Conservation (phyloP, 257 asterid species). For the Solanum etuberosum region DNA sequence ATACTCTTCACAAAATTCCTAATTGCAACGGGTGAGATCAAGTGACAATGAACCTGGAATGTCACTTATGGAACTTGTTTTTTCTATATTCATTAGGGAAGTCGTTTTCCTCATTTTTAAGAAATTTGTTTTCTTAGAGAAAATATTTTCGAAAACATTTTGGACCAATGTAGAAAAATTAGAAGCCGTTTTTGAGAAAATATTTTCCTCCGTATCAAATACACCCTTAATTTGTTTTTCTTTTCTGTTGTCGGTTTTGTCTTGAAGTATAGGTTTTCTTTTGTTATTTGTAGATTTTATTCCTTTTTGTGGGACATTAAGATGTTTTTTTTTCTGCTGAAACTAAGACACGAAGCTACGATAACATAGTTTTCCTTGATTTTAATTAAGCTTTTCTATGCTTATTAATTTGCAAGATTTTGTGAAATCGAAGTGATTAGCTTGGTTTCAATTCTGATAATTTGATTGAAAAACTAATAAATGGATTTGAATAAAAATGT, state of each 20-base stretch:
- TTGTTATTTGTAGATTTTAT: background rate
- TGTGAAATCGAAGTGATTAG: background rate
- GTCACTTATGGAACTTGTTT: background rate
- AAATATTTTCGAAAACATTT: background rate
- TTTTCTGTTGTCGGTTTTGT: background rate
- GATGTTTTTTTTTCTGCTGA: background rate
- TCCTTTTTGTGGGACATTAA: background rate
- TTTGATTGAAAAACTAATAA: background rate
- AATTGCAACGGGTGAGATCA: background rate
- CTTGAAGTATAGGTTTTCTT: background rate
- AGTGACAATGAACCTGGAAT: background rate
- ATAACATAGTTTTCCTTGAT: background rate
- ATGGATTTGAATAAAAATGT: background rate
- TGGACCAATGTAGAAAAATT: background rate
- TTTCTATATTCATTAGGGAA: background rate
- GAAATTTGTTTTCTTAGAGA: background rate
- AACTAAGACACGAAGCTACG: background rate
- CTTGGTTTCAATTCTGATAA: background rate
- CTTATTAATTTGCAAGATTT: background rate
- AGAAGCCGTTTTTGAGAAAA: background rate
- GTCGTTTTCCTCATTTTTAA: background rate
- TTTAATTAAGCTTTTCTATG: background rate
- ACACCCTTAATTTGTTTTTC: background rate
- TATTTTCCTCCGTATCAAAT: background rate
- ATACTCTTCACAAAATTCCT: background rate